Evolutionary conservation across 2,329 filamentous ascomycete genomes (phyloP).

Genomic region (Pestalotiopsis fici): DNA sequence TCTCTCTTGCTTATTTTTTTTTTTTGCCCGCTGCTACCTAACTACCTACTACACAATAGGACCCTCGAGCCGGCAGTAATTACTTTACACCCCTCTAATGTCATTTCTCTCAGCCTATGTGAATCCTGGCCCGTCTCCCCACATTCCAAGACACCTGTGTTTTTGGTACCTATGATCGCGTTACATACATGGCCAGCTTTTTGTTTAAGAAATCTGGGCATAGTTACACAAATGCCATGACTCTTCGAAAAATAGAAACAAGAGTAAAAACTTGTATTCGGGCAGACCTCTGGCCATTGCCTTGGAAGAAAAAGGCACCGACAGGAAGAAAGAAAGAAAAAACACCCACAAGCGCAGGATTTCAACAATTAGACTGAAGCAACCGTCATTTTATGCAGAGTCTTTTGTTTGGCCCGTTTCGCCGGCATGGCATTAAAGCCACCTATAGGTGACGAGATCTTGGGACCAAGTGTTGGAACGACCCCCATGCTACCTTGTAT

Average conservation of each 20-base stretch:
- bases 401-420: neutral
- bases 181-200: neutral
- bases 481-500: neutral
- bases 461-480: neutral
- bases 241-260: neutral
- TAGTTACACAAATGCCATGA: neutral
- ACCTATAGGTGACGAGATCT: slow-evolving; percentile 7
- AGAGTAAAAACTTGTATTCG: neutral
- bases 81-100: neutral
- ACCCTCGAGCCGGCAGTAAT: neutral
- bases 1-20: neutral
- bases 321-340: neutral
- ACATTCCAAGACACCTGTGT: neutral
- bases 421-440: slow-evolving; percentile 6
- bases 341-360: neutral
- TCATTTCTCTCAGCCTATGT: neutral
- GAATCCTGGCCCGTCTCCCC: neutral
- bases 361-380: neutral
- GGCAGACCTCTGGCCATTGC: neutral
- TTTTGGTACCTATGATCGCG: neutral
- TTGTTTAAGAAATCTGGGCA: neutral
- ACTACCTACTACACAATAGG: neutral
- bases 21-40: neutral
- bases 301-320: neutral
- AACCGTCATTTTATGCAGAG: neutral